phyloP scores from a whole-genome alignment of 1,284 basidiomycete species.

The Boletus hoseneyae region DNA sequence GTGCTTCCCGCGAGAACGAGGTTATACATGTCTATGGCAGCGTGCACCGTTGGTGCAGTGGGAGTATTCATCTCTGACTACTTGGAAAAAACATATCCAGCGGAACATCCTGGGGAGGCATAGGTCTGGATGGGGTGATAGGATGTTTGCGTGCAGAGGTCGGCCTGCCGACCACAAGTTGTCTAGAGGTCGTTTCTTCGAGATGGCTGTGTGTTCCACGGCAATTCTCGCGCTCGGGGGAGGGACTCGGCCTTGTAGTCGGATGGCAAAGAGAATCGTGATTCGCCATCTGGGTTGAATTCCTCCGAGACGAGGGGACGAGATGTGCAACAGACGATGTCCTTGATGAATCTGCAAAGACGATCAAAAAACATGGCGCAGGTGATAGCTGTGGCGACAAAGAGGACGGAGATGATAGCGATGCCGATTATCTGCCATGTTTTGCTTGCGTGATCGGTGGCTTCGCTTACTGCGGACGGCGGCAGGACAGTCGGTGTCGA shows the following conservation, averaged over 20 bases:
- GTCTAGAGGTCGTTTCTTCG: constrained; percentile 20
- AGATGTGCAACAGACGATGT: constrained; percentile 42
- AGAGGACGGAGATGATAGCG: constrained; percentile 54
- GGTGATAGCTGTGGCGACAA: constrained; percentile 51
- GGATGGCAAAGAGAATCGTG: too few species aligned
- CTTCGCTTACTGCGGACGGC: constrained; percentile 5
- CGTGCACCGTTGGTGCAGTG: constrained; percentile 48
- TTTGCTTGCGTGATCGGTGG: constrained; percentile 17
- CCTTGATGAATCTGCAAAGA: constrained; percentile 56
- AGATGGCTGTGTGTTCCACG: constrained; percentile 27
- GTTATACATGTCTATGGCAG: constrained; percentile 52
- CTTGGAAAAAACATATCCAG: constrained; percentile 42
- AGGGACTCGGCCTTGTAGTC: constrained; percentile 3
- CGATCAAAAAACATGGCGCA: constrained; percentile 62
- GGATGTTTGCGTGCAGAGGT: constrained; percentile 9
- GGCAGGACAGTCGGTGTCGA: constrained; percentile 5
- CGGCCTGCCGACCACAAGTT: constrained; percentile 15
- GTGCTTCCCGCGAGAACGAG: constrained; percentile 60
- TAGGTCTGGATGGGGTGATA: not conserved
- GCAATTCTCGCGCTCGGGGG: constrained; percentile 21
- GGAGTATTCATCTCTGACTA: constrained; percentile 56
- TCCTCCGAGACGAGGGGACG: constrained; percentile 43
- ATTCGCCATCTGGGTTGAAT: constrained; percentile 61
- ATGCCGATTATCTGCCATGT: constrained; percentile 69
- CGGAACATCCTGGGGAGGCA: not conserved